These are phyloP conservation scores for Trichoderma reesei DNA, from an alignment of 495 filamentous ascomycete species.

Conservation along the genomic window DNA sequence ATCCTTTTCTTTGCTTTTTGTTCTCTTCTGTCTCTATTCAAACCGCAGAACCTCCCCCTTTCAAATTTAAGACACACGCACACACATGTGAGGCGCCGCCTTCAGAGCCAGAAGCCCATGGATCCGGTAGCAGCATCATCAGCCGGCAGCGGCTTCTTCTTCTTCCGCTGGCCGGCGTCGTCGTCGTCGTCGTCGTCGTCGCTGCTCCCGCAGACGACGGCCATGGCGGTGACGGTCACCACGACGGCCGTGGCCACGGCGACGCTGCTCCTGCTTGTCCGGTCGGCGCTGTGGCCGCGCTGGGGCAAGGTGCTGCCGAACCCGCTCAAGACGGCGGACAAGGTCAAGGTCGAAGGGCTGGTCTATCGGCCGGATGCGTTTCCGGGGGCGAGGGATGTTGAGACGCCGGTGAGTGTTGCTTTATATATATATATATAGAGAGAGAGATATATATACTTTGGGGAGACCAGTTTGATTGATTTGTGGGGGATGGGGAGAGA, in stretches of 20 bases:
- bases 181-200: background rate
- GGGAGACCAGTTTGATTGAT: no score
- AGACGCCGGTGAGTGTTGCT: constrained; percentile 28
- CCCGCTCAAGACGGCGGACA: constrained; percentile 24
- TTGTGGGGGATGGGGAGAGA: background rate
- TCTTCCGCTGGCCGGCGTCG: background rate
- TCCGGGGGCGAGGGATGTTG: constrained; percentile 35
- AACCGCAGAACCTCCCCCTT: no score
- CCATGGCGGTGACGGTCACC: constrained; percentile 16
- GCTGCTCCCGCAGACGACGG: background rate
- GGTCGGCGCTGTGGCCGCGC: constrained; percentile 24
- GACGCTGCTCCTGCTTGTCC: constrained; percentile 22
- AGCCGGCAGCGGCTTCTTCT: background rate
- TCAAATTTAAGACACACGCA: no score
- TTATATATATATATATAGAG: no score
- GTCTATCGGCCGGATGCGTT: constrained; percentile 31
- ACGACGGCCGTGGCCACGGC: constrained; percentile 24
- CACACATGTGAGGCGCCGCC: no score
- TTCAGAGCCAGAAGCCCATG: background rate
- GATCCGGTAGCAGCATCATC: background rate
- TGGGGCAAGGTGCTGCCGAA: constrained; percentile 25
- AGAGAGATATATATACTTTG: no score
- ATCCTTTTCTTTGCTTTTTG: background rate
- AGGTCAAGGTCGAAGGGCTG: constrained; percentile 22
- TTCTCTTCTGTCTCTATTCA: background rate